Conservation (phyloP, 139 green algal genomes). For the Astrephomene gubernaculifera region DNA sequence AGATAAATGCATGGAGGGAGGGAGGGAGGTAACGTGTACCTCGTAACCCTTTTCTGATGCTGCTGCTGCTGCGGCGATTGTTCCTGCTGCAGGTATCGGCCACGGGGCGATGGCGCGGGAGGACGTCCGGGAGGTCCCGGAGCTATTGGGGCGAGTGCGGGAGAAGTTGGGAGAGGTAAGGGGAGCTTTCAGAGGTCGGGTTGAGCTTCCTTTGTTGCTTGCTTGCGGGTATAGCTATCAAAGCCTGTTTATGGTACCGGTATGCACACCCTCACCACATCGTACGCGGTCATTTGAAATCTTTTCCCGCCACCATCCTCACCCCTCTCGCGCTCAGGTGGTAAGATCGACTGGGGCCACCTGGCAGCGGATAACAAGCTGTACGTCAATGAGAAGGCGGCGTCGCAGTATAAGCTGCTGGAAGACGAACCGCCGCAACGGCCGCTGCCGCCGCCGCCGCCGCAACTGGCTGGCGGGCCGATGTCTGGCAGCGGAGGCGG, state of each 20-base stretch:
- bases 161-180: constrained; percentile 47
- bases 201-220: no score
- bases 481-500: background rate
- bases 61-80: background rate
- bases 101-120: constrained; percentile 33
- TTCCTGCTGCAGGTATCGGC: constrained; percentile 48
- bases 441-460: background rate
- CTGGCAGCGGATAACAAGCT: constrained; percentile 49
- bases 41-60: background rate
- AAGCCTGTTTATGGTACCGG: no score
- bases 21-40: no score
- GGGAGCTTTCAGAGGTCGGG: no score
- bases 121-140: background rate
- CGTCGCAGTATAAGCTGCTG: constrained; percentile 54
- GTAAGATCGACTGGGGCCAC: constrained; percentile 69
- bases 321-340: constrained; percentile 34
- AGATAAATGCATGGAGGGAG: no score
- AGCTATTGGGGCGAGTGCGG: constrained; percentile 47
- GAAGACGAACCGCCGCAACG: constrained; percentile 1
- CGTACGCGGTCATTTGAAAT: background rate
- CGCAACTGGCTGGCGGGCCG: background rate
- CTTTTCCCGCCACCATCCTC: no score
- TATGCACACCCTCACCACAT: no score
- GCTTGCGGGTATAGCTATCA: no score
- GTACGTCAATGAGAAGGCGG: constrained; percentile 48